Percentiles rank a stretch among this genome's conserved stretches.
Evolutionary conservation across 805 yeast species (phyloP).

Genomic region (Jamesozyma hellenica): DNA sequence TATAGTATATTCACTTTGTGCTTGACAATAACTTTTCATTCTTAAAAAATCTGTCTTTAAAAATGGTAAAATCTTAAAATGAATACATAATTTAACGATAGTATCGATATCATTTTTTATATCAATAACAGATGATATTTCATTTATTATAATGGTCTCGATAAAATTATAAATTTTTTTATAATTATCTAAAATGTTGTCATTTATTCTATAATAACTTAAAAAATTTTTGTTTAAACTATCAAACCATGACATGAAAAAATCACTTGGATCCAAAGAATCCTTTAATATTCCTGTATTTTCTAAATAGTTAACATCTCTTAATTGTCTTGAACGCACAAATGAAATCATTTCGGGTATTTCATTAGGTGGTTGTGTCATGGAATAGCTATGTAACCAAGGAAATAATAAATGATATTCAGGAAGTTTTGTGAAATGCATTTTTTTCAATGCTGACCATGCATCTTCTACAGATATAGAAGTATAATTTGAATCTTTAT

Average conservation of each 20-base stretch:
- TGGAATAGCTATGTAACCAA: constrained; percentile 77
- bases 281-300: constrained; percentile 42
- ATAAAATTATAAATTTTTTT: background rate
- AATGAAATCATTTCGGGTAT: constrained; percentile 32
- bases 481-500: background rate
- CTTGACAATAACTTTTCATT: constrained; percentile 11
- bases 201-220: constrained; percentile 1
- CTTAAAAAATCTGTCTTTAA: constrained; percentile 32
- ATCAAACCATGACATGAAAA: constrained; percentile 39
- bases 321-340: constrained; percentile 22
- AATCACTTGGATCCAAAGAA: constrained; percentile 43
- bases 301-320: constrained; percentile 9
- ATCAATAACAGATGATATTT: too few species aligned
- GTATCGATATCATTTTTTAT: constrained; percentile 9
- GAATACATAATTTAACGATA: constrained; percentile 14
- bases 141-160: background rate
- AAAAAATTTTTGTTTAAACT: constrained; percentile 28
- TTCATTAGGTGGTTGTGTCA: constrained; percentile 43
- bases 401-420: constrained; percentile 67
- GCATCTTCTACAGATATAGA: background rate
- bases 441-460: background rate
- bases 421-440: constrained; percentile 39
- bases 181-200: background rate
- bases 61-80: constrained; percentile 32
- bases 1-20: background rate